phyloP scores from a whole-genome alignment of 805 yeast genomes.

The Babjeviella inositovora region DNA sequence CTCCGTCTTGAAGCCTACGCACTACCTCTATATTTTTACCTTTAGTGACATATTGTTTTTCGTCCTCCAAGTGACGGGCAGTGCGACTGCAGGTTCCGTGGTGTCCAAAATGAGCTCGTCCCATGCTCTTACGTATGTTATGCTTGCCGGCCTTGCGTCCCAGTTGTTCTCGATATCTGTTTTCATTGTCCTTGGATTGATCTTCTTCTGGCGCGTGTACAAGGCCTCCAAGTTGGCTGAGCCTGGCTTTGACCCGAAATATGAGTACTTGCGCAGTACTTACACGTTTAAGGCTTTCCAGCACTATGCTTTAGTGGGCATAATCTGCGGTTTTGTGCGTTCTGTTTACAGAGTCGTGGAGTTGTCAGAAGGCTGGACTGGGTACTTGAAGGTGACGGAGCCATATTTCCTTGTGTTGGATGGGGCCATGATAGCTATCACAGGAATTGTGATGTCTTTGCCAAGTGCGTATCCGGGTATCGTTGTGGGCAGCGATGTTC shows the following conservation, averaged over 20 bases:
- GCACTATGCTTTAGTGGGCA: conserved; percentile 24
- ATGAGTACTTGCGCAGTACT: conserved; percentile 14
- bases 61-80: conserved; percentile 60
- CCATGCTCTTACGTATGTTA: conserved; percentile 41
- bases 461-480: no score
- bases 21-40: conserved; percentile 49
- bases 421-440: no score
- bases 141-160: conserved; percentile 66
- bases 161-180: conserved; percentile 59
- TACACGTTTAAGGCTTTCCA: conserved; percentile 24
- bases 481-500: no score
- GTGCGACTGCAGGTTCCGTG: conserved; percentile 48
- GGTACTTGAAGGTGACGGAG: no score
- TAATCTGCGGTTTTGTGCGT: conserved; percentile 41
- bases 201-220: conserved; percentile 25
- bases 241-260: conserved; percentile 18
- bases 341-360: conserved; percentile 65
- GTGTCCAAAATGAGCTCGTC: conserved; percentile 11
- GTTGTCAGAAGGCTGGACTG: conserved; percentile 57
- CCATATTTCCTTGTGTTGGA: no score
- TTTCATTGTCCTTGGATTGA: conserved; percentile 33
- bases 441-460: no score
- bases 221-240: conserved; percentile 6
- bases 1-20: conserved; percentile 37
- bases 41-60: conserved; percentile 49